These are phyloP conservation scores for Mycena haematopus DNA, from an alignment of 768 basidiomycete species.

Conservation along the genomic window DNA sequence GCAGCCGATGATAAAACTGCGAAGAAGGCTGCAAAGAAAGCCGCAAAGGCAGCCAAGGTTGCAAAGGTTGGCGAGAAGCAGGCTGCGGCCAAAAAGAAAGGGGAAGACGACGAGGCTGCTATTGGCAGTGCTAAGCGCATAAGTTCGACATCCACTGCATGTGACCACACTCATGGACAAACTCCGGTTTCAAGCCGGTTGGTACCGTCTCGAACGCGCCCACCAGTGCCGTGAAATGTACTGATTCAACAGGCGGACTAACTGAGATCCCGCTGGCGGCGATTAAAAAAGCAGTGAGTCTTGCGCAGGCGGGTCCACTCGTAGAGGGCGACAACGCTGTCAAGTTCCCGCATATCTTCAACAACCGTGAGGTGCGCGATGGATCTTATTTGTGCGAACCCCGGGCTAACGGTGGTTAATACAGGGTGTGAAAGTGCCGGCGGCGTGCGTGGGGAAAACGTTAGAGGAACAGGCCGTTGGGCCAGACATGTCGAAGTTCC, in stretches of 20 bases:
- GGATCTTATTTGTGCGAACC: not conserved
- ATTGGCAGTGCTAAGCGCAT: slow-evolving; percentile 22
- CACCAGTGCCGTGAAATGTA: slow-evolving; percentile 16
- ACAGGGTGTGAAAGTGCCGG: slow-evolving; percentile 15
- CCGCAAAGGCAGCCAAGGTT: too few relatives aligned
- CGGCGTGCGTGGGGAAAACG: slow-evolving; percentile 19
- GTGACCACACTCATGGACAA: too few relatives aligned
- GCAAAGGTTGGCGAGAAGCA: too few relatives aligned
- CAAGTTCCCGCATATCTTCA: slow-evolving; percentile 25
- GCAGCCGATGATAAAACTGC: not conserved
- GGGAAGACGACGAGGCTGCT: too few relatives aligned
- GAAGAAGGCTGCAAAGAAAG: not conserved
- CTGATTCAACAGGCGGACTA: not conserved
- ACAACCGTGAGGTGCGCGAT: slow-evolving; percentile 17
- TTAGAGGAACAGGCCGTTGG: slow-evolving; percentile 29
- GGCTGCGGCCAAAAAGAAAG: too few relatives aligned
- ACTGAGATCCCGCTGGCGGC: slow-evolving; percentile 15
- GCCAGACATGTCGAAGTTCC: slow-evolving; percentile 23
- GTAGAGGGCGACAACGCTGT: slow-evolving; percentile 8
- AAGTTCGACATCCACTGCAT: not conserved
- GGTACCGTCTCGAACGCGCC: slow-evolving; percentile 22
- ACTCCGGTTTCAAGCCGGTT: not conserved
- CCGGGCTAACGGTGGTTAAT: not conserved
- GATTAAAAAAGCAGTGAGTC: slow-evolving; percentile 12
- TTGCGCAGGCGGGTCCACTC: slow-evolving; percentile 25